Conservation (phyloP, 1,284 basidiomycete genomes). For the Apiotrichum sp. region DNA sequence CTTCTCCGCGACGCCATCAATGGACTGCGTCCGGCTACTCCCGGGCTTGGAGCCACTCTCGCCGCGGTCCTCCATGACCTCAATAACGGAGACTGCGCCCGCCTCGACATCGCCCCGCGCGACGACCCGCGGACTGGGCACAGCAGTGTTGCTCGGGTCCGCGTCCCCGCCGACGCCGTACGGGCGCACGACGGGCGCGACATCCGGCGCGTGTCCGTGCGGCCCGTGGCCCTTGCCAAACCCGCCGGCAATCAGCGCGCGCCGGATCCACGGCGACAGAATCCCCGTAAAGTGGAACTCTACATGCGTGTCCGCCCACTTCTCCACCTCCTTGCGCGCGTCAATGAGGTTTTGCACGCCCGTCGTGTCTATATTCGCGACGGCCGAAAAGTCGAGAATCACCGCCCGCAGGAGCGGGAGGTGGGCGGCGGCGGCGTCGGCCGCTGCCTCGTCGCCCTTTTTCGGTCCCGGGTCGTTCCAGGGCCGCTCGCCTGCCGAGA, state of each 20-base stretch:
- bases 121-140: neutral
- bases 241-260: conserved; percentile 78
- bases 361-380: conserved; percentile 61
- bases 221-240: conserved; percentile 58
- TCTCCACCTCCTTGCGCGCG: conserved; percentile 75
- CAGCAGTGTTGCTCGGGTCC: conserved; percentile 13
- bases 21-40: neutral
- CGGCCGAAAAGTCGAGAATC: conserved; percentile 82
- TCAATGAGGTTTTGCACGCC: conserved; percentile 88
- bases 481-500: conserved; percentile 66
- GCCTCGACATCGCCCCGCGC: conserved; percentile 4
- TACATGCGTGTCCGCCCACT: conserved; percentile 73
- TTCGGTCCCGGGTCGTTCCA: conserved; percentile 91
- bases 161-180: conserved; percentile 23
- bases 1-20: conserved; percentile 4
- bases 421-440: conserved; percentile 57
- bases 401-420: conserved; percentile 70
- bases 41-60: neutral
- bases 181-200: conserved; percentile 63
- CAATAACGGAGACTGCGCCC: neutral
- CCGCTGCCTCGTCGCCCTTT: conserved; percentile 50
- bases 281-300: conserved; percentile 61
- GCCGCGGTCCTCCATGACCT: no score
- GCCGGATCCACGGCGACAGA: conserved; percentile 88
- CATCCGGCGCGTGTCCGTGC: conserved; percentile 54